Base-by-base conservation (phyloP, 768 basidiomycete genomes). In the Crassisporium funariophilum region DNA sequence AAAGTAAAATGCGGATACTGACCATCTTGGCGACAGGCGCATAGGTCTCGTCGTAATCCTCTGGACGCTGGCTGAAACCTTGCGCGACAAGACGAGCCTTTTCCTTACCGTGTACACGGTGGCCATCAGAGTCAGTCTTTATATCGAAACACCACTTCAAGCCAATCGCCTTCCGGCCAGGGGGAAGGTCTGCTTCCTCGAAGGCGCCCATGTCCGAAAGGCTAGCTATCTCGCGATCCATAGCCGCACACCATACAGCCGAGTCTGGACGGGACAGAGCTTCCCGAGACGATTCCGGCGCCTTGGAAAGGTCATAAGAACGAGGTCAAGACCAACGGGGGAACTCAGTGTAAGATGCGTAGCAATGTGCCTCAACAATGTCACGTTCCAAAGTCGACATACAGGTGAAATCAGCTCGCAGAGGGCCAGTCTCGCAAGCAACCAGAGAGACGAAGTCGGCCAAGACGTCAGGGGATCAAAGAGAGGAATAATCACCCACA, bases 41-140 rank as follows among this genome's bases (percentile, higher is more conserved):
- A 41, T 62, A 72, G 0, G 66, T 70, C n/a, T 67, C 54, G 4
- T 59, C 60, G 50, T 58, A 75, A 25, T 74, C 67, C 4, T 68
- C 69, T 0, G 63, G 61, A 0, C 53, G 42, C 22, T 70, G 68
- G 4, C 40, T 49, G 34, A 54, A 61, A 4, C 65, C 65, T 29
- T 57, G 48, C 0, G 59, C 59, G 5, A 65, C 64, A 0, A 67
- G 19, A 0, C 61, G 53, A 6, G 64, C 66, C 46, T 65, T 70
- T 33, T 60, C 58, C 33, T 50, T 60, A 0, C 63, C 64, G 20
- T 22, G 25, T 0, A 54, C 50, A 13, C 74, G 64, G 0, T 52
- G 50, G 4, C 73, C 75, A 27, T 69, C 49, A 1, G 60, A 44
- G 49, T 77, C 58, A 21, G 49, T 54, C 57, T 81, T 81, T 39